Percentiles rank a stretch among this genome's conserved stretches.
Conservation (phyloP, 2,329 filamentous ascomycete genomes). For the Trichoderma atroviride region DNA sequence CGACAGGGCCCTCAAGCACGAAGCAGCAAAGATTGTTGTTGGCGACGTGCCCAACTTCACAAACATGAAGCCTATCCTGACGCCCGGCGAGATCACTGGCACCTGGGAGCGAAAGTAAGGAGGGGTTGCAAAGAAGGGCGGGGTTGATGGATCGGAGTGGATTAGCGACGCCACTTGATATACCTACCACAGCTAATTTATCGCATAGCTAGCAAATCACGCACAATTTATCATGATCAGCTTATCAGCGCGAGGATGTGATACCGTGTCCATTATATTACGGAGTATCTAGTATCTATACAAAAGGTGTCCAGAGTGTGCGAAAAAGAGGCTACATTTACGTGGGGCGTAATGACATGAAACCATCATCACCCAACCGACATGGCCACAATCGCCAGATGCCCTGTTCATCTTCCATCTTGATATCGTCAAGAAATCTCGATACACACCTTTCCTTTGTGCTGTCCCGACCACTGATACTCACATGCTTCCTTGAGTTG, state of each 20-base stretch:
- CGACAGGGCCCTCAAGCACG: background rate
- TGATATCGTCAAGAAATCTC: background rate
- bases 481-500: conserved; percentile 15
- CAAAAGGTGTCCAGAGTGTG: background rate
- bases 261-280: background rate
- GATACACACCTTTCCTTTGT: conserved; percentile 11
- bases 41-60: conserved; percentile 15
- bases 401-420: background rate
- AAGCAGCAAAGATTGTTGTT: background rate
- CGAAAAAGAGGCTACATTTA: background rate
- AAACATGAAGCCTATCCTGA: conserved; percentile 8
- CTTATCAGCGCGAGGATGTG: background rate
- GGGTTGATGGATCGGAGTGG: background rate
- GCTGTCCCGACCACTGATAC: background rate
- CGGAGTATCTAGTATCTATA: background rate
- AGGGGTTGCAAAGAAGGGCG: conserved; percentile 2
- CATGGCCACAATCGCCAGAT: background rate
- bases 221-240: background rate
- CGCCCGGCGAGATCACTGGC: background rate
- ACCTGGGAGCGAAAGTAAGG: conserved; percentile 8
- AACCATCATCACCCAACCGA: background rate
- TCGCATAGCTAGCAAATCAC: background rate
- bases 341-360: background rate
- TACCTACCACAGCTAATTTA: background rate
- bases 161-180: background rate